Conservation (phyloP, 495 filamentous ascomycete species). For the Daldinia bambusicola region DNA sequence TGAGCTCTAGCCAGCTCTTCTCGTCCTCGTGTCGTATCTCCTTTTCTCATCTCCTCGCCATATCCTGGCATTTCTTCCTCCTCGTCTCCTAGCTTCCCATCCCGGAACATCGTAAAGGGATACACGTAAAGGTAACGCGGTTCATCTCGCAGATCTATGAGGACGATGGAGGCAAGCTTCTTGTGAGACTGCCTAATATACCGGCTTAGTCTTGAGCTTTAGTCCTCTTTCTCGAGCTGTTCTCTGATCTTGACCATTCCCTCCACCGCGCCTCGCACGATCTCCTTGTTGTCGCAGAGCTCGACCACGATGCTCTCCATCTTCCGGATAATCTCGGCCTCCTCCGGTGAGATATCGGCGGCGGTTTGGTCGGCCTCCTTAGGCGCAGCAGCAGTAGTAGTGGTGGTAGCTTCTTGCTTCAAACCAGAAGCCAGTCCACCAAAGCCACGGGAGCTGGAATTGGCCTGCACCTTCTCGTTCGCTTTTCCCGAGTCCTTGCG, state of each 20-base stretch:
- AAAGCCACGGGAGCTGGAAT: neutral
- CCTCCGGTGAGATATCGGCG: neutral
- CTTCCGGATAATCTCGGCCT: neutral
- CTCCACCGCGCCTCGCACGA: neutral
- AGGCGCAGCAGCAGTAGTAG: neutral
- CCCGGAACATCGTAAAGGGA: neutral
- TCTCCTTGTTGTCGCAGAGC: neutral
- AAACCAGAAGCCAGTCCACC: neutral
- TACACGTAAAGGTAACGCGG: neutral
- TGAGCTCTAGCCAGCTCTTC: neutral
- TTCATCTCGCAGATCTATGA: neutral
- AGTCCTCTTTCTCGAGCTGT: neutral
- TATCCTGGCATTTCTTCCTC: neutral
- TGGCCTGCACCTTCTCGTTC: too few species aligned
- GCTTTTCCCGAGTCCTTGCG: neutral
- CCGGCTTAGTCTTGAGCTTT: neutral
- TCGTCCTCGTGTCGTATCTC: neutral
- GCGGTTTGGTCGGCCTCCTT: neutral
- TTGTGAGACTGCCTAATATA: neutral
- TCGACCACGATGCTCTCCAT: neutral
- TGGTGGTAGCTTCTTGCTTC: neutral
- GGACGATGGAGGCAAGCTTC: neutral
- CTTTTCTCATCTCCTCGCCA: neutral
- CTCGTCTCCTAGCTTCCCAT: neutral
- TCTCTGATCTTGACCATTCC: neutral